Evolutionary conservation across 2,329 filamentous ascomycete genomes (phyloP).

Genomic region (Ophiosphaerella herpotricha): DNA sequence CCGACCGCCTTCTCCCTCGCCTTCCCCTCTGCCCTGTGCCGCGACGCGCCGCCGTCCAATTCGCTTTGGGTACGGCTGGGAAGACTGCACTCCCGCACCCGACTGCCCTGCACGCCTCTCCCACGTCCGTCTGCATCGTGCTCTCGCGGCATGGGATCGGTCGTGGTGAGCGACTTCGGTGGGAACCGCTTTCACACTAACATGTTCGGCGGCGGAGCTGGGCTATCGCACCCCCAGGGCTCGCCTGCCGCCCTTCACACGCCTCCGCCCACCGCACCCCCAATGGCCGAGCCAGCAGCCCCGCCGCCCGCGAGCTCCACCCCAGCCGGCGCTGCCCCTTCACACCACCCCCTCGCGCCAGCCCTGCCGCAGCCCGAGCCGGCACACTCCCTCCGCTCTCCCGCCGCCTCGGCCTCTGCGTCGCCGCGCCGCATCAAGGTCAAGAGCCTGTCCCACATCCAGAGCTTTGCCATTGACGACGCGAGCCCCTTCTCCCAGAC

Average conservation of each 20-base stretch:
- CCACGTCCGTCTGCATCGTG: constrained; percentile 18
- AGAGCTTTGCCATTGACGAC: constrained; percentile 82
- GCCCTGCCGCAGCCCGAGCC: constrained; percentile 39
- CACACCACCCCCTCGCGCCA: constrained; percentile 32
- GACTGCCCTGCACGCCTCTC: constrained; percentile 15
- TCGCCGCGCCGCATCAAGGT: constrained; percentile 73
- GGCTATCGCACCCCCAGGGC: constrained; percentile 48
- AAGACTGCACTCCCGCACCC: constrained; percentile 22
- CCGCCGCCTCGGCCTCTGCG: constrained; percentile 36
- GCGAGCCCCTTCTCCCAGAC: constrained; percentile 61
- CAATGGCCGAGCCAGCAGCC: constrained; percentile 47
- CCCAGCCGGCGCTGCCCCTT: constrained; percentile 29
- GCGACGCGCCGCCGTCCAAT: constrained; percentile 48
- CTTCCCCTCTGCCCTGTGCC: constrained; percentile 10
- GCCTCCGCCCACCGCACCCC: constrained; percentile 16
- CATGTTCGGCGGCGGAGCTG: constrained; percentile 61
- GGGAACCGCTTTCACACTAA: constrained; percentile 75
- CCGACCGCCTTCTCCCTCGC: constrained; percentile 21
- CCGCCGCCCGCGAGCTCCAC: constrained; percentile 37
- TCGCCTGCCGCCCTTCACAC: constrained; percentile 42
- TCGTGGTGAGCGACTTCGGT: constrained; percentile 70
- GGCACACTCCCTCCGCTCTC: constrained; percentile 30
- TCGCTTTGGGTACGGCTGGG: constrained; percentile 49
- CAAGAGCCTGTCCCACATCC: constrained; percentile 87
- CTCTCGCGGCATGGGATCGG: constrained; percentile 62